Evolutionary conservation across 257 asterid species (phyloP).

Genomic region (Solanum ossicruentum): DNA sequence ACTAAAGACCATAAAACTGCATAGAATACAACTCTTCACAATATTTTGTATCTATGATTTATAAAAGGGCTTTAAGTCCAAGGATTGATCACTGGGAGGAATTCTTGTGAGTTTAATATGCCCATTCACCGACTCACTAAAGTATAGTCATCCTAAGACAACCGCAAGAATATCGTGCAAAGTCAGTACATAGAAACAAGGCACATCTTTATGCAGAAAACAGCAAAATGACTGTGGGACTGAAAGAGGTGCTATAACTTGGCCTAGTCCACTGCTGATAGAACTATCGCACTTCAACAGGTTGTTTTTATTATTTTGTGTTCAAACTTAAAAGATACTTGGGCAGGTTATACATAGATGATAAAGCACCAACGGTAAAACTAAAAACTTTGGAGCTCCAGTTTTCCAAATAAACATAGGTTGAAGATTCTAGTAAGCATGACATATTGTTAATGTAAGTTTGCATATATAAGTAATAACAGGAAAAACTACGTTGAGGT

Average conservation of each 20-base stretch:
- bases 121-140: background rate
- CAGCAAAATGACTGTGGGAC: background rate
- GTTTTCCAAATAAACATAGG: background rate
- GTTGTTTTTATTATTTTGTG: background rate
- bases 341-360: background rate
- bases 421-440: background rate
- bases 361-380: background rate
- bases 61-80: background rate
- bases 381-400: background rate
- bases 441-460: background rate
- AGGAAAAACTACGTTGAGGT: background rate
- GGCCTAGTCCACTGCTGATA: background rate
- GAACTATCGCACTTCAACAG: background rate
- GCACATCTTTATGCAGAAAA: background rate
- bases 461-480: background rate
- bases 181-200: background rate
- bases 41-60: background rate
- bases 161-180: background rate
- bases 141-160: background rate
- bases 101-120: background rate
- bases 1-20: background rate
- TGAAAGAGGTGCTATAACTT: background rate
- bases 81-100: background rate
- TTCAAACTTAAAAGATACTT: background rate
- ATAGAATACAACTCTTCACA: background rate